A percentile compares a stretch with the other conserved stretches of the same genome.
These are phyloP conservation scores for Bisporella sp. DNA, from an alignment of 2,329 filamentous ascomycete species.

Conservation along the genomic window DNA sequence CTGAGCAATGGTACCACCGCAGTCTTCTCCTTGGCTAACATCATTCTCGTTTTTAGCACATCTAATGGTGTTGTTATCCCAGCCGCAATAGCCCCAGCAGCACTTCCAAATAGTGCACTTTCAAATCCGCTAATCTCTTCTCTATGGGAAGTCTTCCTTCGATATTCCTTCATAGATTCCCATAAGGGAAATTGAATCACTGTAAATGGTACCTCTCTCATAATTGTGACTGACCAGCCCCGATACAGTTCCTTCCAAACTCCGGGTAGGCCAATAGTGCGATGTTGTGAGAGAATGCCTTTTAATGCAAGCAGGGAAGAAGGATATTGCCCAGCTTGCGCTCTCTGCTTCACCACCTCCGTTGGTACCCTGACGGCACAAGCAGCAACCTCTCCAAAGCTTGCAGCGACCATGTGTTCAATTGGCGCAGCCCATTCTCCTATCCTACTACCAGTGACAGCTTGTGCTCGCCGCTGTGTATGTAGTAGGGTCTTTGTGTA, in stretches of 20 bases:
- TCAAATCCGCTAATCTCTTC: slow-evolving; percentile 60
- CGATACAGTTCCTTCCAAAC: slow-evolving; percentile 84
- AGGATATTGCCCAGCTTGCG: slow-evolving; percentile 79
- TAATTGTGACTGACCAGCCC: slow-evolving; percentile 86
- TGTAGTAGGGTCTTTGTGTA: slow-evolving; percentile 53
- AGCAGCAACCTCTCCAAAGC: slow-evolving; percentile 81
- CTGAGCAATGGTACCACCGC: slow-evolving; percentile 52
- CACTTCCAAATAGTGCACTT: slow-evolving; percentile 77
- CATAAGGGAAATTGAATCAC: slow-evolving; percentile 96
- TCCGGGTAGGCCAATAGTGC: slow-evolving; percentile 37
- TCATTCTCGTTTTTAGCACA: slow-evolving; percentile 93
- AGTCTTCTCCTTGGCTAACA: slow-evolving; percentile 70
- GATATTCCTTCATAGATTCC: slow-evolving; percentile 82
- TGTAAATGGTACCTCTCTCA: slow-evolving; percentile 95
- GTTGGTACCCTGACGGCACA: slow-evolving; percentile 91
- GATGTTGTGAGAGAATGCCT: slow-evolving; percentile 55
- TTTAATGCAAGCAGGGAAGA: slow-evolving; percentile 60
- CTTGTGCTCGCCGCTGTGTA: slow-evolving; percentile 18
- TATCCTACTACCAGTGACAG: slow-evolving; percentile 17
- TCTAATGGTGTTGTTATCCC: slow-evolving; percentile 88
- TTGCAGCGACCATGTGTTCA: slow-evolving; percentile 79
- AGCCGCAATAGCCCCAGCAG: slow-evolving; percentile 79
- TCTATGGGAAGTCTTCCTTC: slow-evolving; percentile 37
- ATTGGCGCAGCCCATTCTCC: slow-evolving; percentile 28
- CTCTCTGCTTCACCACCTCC: slow-evolving; percentile 94